phyloP scores from a whole-genome alignment of 495 filamentous ascomycete genomes.

The Talaromyces nanjingensis region DNA sequence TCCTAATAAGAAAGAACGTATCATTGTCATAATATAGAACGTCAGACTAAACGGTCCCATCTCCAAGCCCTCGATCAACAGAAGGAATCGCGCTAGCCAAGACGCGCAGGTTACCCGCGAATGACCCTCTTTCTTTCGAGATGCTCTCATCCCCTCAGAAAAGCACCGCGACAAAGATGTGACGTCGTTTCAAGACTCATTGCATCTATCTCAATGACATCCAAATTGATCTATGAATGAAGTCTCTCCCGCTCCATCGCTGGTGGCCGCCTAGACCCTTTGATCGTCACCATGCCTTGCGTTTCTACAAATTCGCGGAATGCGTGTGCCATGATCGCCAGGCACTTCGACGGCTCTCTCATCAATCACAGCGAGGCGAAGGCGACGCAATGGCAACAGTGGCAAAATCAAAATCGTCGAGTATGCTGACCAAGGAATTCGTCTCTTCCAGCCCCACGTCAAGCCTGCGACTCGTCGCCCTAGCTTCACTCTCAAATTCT shows the following conservation, averaged over 20 bases:
- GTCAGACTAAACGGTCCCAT: neutral
- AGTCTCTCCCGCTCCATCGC: conserved; percentile 15
- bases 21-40: neutral
- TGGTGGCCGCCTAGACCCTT: conserved; percentile 13
- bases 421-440: conserved; percentile 1
- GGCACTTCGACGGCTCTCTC: conserved; percentile 1
- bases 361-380: conserved; percentile 15
- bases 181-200: neutral
- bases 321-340: conserved; percentile 6
- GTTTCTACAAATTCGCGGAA: conserved; percentile 20
- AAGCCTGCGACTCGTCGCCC: neutral
- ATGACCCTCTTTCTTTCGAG: neutral
- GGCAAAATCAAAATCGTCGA: neutral
- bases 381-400: neutral
- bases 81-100: neutral
- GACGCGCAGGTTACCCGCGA: neutral
- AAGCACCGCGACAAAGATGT: neutral
- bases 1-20: neutral
- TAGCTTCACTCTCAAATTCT: conserved; percentile 1
- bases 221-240: conserved; percentile 9
- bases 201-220: neutral
- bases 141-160: neutral
- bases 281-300: conserved; percentile 23
- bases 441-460: conserved; percentile 3
- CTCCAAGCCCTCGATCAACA: neutral